Base-by-base conservation (phyloP, 108 stramenopile species). In the Cylindrotheca fusiformis region DNA sequence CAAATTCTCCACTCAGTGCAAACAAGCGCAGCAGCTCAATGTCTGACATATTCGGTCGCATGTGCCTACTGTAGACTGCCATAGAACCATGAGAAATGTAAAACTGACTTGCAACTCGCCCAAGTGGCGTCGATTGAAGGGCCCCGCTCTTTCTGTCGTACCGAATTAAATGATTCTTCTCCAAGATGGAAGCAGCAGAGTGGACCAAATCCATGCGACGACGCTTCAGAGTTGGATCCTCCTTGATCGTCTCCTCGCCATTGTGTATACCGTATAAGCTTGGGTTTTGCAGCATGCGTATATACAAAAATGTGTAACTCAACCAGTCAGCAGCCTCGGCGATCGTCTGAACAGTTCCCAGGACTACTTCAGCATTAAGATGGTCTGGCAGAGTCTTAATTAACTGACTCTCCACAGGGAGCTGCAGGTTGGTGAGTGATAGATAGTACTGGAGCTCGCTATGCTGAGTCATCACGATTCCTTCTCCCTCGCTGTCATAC, bases 391-490 rank as follows among this genome's bases (percentile, higher is more conserved):
- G 91, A 29, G 81, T 75, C 54, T 88, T 90, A 64, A 99, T 94
- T 61, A 95, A 69, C 80, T 99, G 99, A 60, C 92, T 94, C 67
- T 99, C 99, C 24, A 99, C 90, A n/a, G 99, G 99, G 24, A 99
- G 84, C 81, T 99, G 99, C 59, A 98, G 80, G 75, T 99, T 99
- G 49, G 97, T 97, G 29, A 99, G 77, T 22, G 94, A 96, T 27
- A 98, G 79, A 72, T 99, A 99, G 77, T 97, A 99, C 74, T 97
- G 99, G 28, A 99, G 90, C 71, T 99, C 96, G 8, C 84, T 91
- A 76, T 99, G 98, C 51, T 88, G 86, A 8, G 99, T 99, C 75
- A 99, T 84, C 67, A 99, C 96, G 72, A 99, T 98, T 41, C 97
- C 99, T 78, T 99, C 98, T 27, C 99, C 99, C 74, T 96, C 95